Evolutionary conservation across 306 rosid species (phyloP).

Genomic region (Malus fusca): DNA sequence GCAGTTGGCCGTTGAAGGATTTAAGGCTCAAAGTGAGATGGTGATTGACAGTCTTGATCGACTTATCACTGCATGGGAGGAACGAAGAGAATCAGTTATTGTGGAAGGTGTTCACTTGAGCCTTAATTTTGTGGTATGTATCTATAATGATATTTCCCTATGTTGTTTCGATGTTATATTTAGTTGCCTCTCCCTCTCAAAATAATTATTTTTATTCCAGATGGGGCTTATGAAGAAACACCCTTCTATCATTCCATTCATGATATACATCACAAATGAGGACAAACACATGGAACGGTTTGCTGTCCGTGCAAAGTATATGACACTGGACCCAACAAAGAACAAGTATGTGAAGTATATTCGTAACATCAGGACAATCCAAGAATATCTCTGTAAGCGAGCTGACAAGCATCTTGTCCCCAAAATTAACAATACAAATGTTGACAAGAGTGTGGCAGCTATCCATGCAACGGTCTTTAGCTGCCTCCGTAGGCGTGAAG

Average conservation of each 20-base stretch:
- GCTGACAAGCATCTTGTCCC: slow-evolving; percentile 99
- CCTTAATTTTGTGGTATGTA: slow-evolving; percentile 83
- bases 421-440: slow-evolving; percentile 94
- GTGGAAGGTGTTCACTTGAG: slow-evolving; percentile 99
- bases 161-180: background rate
- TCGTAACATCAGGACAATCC: slow-evolving; percentile 88
- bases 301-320: slow-evolving; percentile 97
- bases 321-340: slow-evolving; percentile 95
- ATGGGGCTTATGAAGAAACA: slow-evolving; percentile 99
- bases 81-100: slow-evolving; percentile 81
- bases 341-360: slow-evolving; percentile 94
- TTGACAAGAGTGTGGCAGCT: slow-evolving; percentile 95
- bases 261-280: slow-evolving; percentile 87
- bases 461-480: slow-evolving; percentile 97
- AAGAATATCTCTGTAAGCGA: slow-evolving; percentile 91
- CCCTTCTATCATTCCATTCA: slow-evolving; percentile 90
- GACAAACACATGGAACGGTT: slow-evolving; percentile 93
- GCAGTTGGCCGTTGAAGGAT: slow-evolving; percentile 96
- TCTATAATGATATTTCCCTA: background rate
- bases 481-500: slow-evolving; percentile 84
- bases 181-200: background rate
- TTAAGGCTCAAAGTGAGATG: slow-evolving; percentile 98
- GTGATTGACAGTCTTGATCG: slow-evolving; percentile 99
- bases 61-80: slow-evolving; percentile 95
- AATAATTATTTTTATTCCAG: slow-evolving; percentile 30